These are phyloP conservation scores for Mycena vulgaris DNA, from an alignment of 768 basidiomycete species.

Conservation along the genomic window DNA sequence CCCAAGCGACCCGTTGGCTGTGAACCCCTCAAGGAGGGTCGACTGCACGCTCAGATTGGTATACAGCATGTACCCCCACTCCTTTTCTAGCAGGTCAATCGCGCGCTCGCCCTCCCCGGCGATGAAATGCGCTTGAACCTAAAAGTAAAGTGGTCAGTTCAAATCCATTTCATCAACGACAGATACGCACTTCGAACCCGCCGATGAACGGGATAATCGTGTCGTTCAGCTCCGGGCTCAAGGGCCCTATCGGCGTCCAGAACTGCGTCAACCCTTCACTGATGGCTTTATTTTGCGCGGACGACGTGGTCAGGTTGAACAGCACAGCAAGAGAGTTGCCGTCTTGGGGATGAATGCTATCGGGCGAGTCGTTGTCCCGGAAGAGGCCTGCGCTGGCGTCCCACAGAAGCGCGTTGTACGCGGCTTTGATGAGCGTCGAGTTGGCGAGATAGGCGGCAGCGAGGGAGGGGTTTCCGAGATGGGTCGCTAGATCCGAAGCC, in stretches of 20 bases:
- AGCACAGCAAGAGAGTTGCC: conserved; percentile 65
- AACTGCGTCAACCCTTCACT: conserved; percentile 61
- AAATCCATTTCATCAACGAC: too few species aligned
- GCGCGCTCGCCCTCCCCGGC: conserved; percentile 62
- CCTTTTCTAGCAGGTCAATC: conserved; percentile 60
- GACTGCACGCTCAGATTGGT: conserved; percentile 57
- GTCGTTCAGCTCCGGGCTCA: conserved; percentile 66
- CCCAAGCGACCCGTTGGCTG: conserved; percentile 63
- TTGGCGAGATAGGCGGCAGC: conserved; percentile 48
- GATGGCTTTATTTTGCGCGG: conserved; percentile 57
- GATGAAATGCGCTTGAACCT: conserved; percentile 67
- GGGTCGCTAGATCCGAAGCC: conserved; percentile 53
- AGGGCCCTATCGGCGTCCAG: conserved; percentile 64
- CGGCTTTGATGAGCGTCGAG: conserved; percentile 55
- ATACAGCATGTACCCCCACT: conserved; percentile 69
- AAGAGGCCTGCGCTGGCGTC: conserved; percentile 59
- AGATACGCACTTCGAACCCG: conserved; percentile 58
- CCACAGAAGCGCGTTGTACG: conserved; percentile 63
- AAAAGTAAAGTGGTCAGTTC: conserved; percentile 13
- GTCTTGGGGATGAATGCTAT: conserved; percentile 63
- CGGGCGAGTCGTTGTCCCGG: conserved; percentile 60
- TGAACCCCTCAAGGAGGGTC: conserved; percentile 64
- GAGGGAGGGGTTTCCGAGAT: conserved; percentile 44
- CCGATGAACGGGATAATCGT: conserved; percentile 69
- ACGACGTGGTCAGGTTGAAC: conserved; percentile 59